Conservation (phyloP, 1,284 basidiomycete species). For the Ustilago tritici region DNA sequence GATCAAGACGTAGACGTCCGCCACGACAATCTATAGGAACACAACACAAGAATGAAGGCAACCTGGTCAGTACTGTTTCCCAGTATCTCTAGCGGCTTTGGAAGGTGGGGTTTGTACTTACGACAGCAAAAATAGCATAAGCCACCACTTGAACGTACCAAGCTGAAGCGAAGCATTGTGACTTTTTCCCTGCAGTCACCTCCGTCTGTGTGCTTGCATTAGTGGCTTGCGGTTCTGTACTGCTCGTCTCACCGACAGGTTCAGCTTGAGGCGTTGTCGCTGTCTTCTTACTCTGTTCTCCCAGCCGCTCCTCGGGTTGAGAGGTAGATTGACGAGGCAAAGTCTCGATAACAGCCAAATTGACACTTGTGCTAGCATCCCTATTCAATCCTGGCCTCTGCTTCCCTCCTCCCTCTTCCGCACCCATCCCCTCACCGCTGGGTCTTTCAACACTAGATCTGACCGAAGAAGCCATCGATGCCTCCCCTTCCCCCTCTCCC, state of each 20-base stretch:
- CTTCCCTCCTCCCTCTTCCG: neutral
- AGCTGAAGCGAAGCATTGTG: slow-evolving; percentile 38
- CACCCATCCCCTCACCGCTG: neutral
- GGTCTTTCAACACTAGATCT: slow-evolving; percentile 13
- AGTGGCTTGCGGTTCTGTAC: neutral
- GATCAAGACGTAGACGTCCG: slow-evolving; percentile 50
- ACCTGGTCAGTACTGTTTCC: too few relatives aligned
- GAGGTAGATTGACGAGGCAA: slow-evolving; percentile 7
- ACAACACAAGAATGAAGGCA: neutral
- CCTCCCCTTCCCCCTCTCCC: neutral
- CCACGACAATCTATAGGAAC: slow-evolving; percentile 27
- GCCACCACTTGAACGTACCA: slow-evolving; percentile 43
- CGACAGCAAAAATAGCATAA: slow-evolving; percentile 39
- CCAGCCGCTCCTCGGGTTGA: neutral
- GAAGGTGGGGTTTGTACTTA: neutral
- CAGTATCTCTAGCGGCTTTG: neutral
- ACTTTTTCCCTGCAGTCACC: neutral
- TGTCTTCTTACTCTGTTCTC: neutral
- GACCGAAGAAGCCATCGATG: slow-evolving; percentile 13
- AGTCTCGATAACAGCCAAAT: slow-evolving; percentile 17
- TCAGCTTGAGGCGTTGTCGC: neutral
- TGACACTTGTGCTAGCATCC: slow-evolving; percentile 11
- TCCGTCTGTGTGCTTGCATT: neutral
- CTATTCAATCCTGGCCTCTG: slow-evolving; percentile 1
- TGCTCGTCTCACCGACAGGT: neutral